Evolutionary conservation across 768 basidiomycete genomes (phyloP).

Genomic region (Mycena rebaudengoi): DNA sequence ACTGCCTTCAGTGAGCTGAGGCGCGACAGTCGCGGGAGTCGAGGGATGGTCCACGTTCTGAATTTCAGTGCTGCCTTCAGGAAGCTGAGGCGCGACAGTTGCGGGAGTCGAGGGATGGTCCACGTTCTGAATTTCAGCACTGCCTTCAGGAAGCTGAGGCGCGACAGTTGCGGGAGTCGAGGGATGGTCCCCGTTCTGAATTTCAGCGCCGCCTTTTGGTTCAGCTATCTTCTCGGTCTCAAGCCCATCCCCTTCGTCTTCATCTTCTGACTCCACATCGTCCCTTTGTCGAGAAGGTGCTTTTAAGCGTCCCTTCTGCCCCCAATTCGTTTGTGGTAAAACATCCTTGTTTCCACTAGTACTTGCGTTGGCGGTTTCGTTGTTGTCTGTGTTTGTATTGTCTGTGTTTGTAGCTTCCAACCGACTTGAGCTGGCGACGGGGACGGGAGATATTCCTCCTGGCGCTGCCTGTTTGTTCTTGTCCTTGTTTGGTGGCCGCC

Average conservation of each 20-base stretch:
- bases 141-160: too few relatives aligned
- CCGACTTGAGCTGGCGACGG: slow-evolving; percentile 2
- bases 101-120: too few relatives aligned
- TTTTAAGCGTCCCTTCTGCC: background rate
- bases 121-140: too few relatives aligned
- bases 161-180: background rate
- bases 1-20: too few relatives aligned
- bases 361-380: background rate
- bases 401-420: too few relatives aligned
- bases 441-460: background rate
- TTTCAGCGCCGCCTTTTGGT: background rate
- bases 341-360: background rate
- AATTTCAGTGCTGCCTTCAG: too few relatives aligned
- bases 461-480: background rate
- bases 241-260: background rate
- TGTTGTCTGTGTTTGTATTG: background rate
- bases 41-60: too few relatives aligned
- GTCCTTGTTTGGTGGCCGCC: slow-evolving; percentile 16
- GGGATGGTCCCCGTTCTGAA: background rate
- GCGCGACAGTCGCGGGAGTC: too few relatives aligned
- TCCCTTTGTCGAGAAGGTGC: slow-evolving; percentile 4
- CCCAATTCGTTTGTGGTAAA: slow-evolving; percentile 1
- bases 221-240: background rate
- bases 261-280: slow-evolving; percentile 15
- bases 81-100: too few relatives aligned